Base-by-base conservation (phyloP, 202 grass and related monocot genomes). In the Musa balbisiana region DNA sequence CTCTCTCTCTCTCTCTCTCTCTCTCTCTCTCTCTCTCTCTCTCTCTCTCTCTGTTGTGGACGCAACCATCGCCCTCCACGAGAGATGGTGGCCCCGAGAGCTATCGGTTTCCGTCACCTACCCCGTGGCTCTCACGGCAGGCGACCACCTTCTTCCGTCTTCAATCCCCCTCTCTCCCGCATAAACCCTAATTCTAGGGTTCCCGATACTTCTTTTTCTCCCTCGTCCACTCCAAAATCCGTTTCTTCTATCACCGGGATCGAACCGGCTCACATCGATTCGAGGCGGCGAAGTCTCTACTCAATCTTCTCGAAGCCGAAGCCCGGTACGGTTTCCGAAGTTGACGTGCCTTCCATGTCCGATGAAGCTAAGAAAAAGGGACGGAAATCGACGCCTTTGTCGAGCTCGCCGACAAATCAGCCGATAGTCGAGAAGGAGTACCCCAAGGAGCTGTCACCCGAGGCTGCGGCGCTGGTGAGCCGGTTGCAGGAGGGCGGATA, bases 341-440 rank as follows among this genome's bases (percentile, higher is more conserved):
- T 53, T 21, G 71, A 0, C 16, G 3, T 51, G 13, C 55, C 69
- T 64, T 27, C 33, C 55, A 63, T 13, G 33, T 43, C 49, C 21
- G 55, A 11, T 52, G 78, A 9, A 1, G 23, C 20, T 69, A 12
- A 9, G n/a, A 20, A 64, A 0, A 50, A 70, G 68, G 33, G 24
- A 8, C 49, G 52, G 26, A 80, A 52, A 20, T 13, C 29, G 54
- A 15, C 21, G 43, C 55, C 68, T 25, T 72, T 49, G 11, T 52
- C 43, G 55, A 50, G 43, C 22, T 64, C 55, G 2, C 5, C 3
- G 21, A 8, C 22, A 43, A 63, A 63, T 64, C 78, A 69, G 56
- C 55, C 69, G 33, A 72, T 73, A 49, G 78, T 73, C 43, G 66
- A 73, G 69, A 80, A 80, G 69, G 78, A 64, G 15, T 80, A 63